Conservation (phyloP, 257 asterid genomes). For the Mitragyna speciosa region DNA sequence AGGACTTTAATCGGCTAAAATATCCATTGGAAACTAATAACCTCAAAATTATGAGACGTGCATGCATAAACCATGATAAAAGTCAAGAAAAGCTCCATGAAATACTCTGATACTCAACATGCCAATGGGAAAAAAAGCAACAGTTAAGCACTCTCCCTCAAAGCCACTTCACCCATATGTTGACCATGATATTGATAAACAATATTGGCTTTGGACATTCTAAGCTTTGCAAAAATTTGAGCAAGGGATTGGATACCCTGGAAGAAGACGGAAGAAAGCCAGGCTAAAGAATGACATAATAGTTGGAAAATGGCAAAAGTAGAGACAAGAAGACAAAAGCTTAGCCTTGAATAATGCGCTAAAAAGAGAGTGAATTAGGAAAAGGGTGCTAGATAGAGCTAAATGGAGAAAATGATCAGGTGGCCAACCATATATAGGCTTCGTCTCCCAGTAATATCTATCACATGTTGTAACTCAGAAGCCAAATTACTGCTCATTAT, state of each 20-base stretch:
- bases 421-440: background rate
- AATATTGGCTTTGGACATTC: background rate
- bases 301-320: background rate
- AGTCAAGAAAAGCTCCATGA: background rate
- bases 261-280: background rate
- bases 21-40: background rate
- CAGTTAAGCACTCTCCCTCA: background rate
- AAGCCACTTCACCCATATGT: background rate
- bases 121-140: background rate
- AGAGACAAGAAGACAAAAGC: background rate
- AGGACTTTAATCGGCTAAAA: background rate
- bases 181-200: background rate
- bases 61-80: background rate
- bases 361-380: no score
- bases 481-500: background rate
- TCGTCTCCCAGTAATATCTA: background rate
- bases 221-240: background rate
- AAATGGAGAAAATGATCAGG: background rate
- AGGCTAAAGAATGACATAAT: background rate
- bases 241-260: background rate
- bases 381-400: background rate
- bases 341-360: background rate
- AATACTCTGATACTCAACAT: background rate
- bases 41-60: background rate
- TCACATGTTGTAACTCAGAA: no score